Evolutionary conservation across 306 rosid species (phyloP).

Genomic region (Prunus kanzakura): DNA sequence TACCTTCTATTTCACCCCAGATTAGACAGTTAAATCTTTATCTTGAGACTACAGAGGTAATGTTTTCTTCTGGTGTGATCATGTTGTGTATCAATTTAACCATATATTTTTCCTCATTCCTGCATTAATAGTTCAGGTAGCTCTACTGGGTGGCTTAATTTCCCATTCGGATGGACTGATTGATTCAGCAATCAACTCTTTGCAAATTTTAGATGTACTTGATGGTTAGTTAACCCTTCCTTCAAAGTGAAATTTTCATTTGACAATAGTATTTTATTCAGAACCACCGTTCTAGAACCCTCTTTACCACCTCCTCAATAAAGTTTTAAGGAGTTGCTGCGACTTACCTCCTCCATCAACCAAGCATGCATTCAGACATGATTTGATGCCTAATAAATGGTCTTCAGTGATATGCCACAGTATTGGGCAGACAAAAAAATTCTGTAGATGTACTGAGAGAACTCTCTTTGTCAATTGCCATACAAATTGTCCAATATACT

Average conservation of each 20-base stretch:
- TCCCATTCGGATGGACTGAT: slow-evolving; percentile 80
- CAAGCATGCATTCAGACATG: neutral
- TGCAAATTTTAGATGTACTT: slow-evolving; percentile 43
- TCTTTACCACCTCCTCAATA: neutral
- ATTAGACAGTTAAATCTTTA: slow-evolving; percentile 71
- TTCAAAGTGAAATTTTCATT: slow-evolving; percentile 15
- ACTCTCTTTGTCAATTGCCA: neutral
- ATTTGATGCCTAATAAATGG: neutral
- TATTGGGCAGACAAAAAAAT: neutral
- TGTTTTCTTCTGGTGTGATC: slow-evolving; percentile 6
- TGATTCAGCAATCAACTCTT: slow-evolving; percentile 63
- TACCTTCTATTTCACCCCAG: slow-evolving; percentile 69
- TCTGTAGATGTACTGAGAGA: neutral
- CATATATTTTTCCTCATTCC: slow-evolving; percentile 21
- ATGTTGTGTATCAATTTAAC: slow-evolving; percentile 5
- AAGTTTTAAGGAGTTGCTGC: neutral
- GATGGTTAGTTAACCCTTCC: slow-evolving; percentile 59
- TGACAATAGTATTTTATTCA: neutral
- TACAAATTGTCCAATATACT: neutral
- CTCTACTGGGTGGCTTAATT: slow-evolving; percentile 64
- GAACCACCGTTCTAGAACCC: neutral
- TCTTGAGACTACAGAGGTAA: slow-evolving; percentile 92
- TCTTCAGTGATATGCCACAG: neutral
- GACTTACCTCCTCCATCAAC: neutral
- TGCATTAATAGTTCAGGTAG: slow-evolving; percentile 53